Evolutionary conservation across 1,284 basidiomycete species (phyloP).

Genomic region (Lignosus rhinocerotis): DNA sequence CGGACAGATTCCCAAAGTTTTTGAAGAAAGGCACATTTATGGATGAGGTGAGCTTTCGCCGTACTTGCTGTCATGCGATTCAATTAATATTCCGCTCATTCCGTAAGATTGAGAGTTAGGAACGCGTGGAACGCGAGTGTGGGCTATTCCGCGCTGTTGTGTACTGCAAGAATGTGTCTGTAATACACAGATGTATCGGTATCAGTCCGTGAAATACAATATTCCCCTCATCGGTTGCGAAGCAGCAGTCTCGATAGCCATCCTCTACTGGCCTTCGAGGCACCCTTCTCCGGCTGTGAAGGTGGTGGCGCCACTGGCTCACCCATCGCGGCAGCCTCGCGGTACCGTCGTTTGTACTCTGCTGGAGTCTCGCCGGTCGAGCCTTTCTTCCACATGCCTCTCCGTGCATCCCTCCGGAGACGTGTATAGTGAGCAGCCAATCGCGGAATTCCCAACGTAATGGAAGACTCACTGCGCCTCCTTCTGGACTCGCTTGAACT

Average conservation of each 20-base stretch:
- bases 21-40: slow-evolving; percentile 3
- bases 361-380: slow-evolving; percentile 64
- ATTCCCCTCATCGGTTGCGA: not conserved
- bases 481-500: slow-evolving; percentile 57
- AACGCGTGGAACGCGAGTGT: too few relatives aligned
- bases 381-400: slow-evolving; percentile 75
- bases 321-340: not conserved
- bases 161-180: not conserved
- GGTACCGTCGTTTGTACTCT: slow-evolving; percentile 75
- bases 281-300: not conserved
- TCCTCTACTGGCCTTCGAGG: not conserved
- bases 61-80: not conserved
- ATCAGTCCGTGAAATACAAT: not conserved
- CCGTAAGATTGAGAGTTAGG: not conserved
- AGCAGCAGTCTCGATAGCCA: slow-evolving; percentile 3
- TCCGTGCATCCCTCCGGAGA: slow-evolving; percentile 46
- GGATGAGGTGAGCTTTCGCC: not conserved
- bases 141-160: too few relatives aligned
- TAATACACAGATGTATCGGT: not conserved
- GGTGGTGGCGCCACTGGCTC: not conserved
- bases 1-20: not conserved
- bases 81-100: not conserved
- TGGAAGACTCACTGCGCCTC: slow-evolving; percentile 62
- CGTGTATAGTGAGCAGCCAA: not conserved
- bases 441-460: not conserved